Base-by-base conservation (phyloP, 2,329 filamentous ascomycete genomes). In the Alternaria novae-zelandiae region DNA sequence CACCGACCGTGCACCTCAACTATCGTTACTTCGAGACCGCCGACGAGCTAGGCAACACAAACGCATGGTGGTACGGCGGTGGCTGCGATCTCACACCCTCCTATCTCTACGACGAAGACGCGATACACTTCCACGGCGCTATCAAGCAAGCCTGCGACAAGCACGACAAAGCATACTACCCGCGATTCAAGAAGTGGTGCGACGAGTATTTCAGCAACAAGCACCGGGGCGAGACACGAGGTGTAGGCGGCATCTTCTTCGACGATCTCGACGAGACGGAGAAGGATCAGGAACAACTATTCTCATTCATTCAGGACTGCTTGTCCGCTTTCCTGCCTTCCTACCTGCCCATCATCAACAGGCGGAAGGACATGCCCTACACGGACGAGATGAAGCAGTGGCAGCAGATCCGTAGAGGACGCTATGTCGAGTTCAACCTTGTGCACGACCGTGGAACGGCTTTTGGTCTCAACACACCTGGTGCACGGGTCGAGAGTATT, bases 1-100 rank as follows among this genome's bases (percentile, higher is more conserved):
- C 95, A 8, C 96, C 96, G 0, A 99, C 96, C 0, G 96, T 99
- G 17, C 96, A 99, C 80, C 86, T 99, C 72, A 99, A 99, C 85
- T 98, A 98, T 85, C 90, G 96, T 61, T 99, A 99, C 83, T 99
- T 99, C 77, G 96, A 99, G 84, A 99, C 96, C 2, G 91, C 92
- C 64, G 91, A 95, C 73, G 88, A 91, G 9, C 91, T 95, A 72
- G 93, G 92, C 46, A 91, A 86, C 69, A 90, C 86, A 56, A 93
- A 95, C 68, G 91, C 94, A 8, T 99, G 96, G 95, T 99, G 96
- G 96, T 99, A 97, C 75, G 96, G 96, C 68, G 96, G 96, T 54
- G 96, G 96, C 60, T 94, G 93, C 57, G 96, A 99, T 81, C 82
- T 99, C 70, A 99, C 96, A 12, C 96, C 96, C 0, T 89, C 87